A percentile compares a stretch with the other conserved stretches of the same genome.
Conservation (phyloP, 495 filamentous ascomycete genomes). For the Lasiosphaeris hirsuta region DNA sequence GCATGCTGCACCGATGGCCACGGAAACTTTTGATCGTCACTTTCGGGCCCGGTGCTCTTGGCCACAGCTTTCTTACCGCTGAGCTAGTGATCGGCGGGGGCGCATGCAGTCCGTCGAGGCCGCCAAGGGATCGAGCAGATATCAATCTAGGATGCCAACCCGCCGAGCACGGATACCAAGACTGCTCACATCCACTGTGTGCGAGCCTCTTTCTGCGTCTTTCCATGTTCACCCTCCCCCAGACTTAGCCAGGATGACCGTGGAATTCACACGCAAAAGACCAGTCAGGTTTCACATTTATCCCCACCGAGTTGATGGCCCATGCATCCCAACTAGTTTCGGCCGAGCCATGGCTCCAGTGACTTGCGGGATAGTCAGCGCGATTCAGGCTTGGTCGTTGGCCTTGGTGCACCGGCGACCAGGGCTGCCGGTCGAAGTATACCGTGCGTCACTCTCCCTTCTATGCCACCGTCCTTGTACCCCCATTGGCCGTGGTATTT, state of each 20-base stretch:
- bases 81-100: constrained; percentile 27
- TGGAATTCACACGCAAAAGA: constrained; percentile 12
- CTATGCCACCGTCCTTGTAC: constrained; percentile 1
- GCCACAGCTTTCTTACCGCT: constrained; percentile 21
- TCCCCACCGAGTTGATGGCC: constrained; percentile 12
- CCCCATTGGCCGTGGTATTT: constrained; percentile 11
- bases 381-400: constrained; percentile 17
- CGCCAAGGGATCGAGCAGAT: constrained; percentile 29
- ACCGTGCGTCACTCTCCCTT: constrained; percentile 17
- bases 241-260: constrained; percentile 12
- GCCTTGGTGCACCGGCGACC: constrained; percentile 3
- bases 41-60: constrained; percentile 24
- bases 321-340: constrained; percentile 12
- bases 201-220: constrained; percentile 28
- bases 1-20: constrained; percentile 11
- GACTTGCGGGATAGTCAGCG: neutral
- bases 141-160: constrained; percentile 29
- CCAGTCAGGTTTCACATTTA: constrained; percentile 12
- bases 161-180: constrained; percentile 24
- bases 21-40: constrained; percentile 23
- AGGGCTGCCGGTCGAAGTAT: constrained; percentile 10
- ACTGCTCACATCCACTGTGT: constrained; percentile 22
- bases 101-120: constrained; percentile 17
- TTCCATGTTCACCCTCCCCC: constrained; percentile 16
- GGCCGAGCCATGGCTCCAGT: constrained; percentile 10